Conservation (phyloP, 768 basidiomycete genomes). For the Hirschioporus abietinus region DNA sequence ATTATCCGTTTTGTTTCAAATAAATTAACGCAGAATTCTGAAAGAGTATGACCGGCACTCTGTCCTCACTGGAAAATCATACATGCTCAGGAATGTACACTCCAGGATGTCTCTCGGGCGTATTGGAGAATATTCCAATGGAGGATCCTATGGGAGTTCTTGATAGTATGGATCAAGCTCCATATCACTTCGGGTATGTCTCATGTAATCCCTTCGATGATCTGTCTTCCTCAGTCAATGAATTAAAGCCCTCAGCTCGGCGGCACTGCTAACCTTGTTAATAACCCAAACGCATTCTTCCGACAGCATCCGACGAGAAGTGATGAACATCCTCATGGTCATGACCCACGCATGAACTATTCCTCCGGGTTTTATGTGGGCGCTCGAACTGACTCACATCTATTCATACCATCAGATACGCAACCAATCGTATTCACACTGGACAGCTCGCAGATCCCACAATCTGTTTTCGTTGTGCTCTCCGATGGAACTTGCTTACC, state of each 20-base stretch:
- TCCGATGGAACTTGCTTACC: background rate
- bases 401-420: background rate
- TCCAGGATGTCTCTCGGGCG: background rate
- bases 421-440: background rate
- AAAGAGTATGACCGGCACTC: no score
- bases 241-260: background rate
- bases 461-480: background rate
- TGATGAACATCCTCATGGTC: background rate
- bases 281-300: background rate
- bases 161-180: background rate
- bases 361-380: background rate
- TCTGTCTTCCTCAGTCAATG: background rate
- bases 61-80: background rate
- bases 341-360: background rate
- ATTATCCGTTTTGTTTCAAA: no score
- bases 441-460: background rate
- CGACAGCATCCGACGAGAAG: background rate
- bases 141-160: background rate
- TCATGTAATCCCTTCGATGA: background rate
- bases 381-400: background rate
- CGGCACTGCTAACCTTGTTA: constrained; percentile 19
- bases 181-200: background rate
- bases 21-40: no score
- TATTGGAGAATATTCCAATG: background rate
- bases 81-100: constrained; percentile 10